Percentiles rank a stretch among this genome's conserved stretches.
phyloP scores from a whole-genome alignment of 257 asterid genomes.

The Capsicum rhomboideum region DNA sequence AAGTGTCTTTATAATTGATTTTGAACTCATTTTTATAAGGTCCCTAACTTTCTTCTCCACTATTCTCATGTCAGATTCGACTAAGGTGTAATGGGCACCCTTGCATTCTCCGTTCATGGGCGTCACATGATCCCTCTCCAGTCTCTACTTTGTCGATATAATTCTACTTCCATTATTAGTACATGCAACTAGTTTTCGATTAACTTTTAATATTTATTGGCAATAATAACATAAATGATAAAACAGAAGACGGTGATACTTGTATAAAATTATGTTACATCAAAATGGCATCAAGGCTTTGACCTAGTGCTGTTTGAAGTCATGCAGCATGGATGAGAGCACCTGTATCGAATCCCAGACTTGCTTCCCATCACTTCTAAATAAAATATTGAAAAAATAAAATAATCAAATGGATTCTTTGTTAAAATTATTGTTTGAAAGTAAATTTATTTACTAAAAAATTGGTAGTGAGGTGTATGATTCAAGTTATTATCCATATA shows the following conservation, averaged over 20 bases:
- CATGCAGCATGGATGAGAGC: neutral
- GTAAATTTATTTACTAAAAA: slow-evolving; percentile 12
- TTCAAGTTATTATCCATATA: neutral
- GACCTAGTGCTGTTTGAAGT: neutral
- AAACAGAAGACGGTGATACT: neutral
- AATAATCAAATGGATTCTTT: neutral
- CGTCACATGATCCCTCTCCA: neutral
- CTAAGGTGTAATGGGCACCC: neutral
- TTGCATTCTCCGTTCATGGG: neutral
- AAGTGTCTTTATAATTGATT: too few species aligned
- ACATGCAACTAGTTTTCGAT: neutral
- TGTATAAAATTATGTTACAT: neutral
- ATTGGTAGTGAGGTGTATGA: neutral
- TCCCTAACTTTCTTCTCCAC: too few species aligned
- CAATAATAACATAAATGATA: neutral
- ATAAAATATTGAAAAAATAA: neutral
- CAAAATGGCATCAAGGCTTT: neutral
- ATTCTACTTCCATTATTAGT: neutral
- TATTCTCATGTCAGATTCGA: neutral
- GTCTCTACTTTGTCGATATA: neutral
- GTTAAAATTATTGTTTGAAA: slow-evolving; percentile 1
- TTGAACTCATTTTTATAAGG: too few species aligned
- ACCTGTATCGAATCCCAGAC: neutral
- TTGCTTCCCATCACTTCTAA: neutral
- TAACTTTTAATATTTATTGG: too few species aligned